Evolutionary conservation across 1,284 basidiomycete species (phyloP).

Genomic region (Pholiota adiposa): DNA sequence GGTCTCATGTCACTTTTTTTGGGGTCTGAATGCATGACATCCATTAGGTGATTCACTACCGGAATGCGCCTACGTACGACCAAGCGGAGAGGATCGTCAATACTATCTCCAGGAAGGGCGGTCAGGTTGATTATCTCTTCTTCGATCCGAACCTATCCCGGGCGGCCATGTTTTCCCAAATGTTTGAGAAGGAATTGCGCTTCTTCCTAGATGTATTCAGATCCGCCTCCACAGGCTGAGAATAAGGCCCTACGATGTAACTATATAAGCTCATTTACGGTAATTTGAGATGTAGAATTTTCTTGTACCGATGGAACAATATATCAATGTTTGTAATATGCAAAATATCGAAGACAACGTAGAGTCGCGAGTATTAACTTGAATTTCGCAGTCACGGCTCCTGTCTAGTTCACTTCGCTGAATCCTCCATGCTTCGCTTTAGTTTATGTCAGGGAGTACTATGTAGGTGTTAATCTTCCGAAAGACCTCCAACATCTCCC

Average conservation of each 20-base stretch:
- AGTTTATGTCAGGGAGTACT: too few species aligned
- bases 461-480: too few species aligned
- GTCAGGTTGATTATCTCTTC: constrained; percentile 2
- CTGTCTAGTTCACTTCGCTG: too few species aligned
- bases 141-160: neutral
- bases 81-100: constrained; percentile 3
- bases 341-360: neutral
- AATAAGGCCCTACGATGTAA: neutral
- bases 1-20: neutral
- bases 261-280: neutral
- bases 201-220: constrained; percentile 6
- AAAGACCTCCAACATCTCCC: too few species aligned
- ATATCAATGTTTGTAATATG: neutral
- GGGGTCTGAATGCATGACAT: neutral
- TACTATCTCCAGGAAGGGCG: neutral
- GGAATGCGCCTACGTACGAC: neutral
- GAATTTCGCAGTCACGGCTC: too few species aligned
- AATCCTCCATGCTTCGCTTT: too few species aligned
- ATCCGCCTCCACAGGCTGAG: neutral
- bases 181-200: constrained; percentile 3
- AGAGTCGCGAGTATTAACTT: too few species aligned
- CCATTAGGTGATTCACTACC: constrained; percentile 5
- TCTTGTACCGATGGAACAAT: constrained; percentile 1
- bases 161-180: neutral
- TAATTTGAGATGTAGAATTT: neutral